Percentiles rank a stretch among this genome's conserved stretches.
Conservation (phyloP, 768 basidiomycete species). For the Lactarius evosmus region DNA sequence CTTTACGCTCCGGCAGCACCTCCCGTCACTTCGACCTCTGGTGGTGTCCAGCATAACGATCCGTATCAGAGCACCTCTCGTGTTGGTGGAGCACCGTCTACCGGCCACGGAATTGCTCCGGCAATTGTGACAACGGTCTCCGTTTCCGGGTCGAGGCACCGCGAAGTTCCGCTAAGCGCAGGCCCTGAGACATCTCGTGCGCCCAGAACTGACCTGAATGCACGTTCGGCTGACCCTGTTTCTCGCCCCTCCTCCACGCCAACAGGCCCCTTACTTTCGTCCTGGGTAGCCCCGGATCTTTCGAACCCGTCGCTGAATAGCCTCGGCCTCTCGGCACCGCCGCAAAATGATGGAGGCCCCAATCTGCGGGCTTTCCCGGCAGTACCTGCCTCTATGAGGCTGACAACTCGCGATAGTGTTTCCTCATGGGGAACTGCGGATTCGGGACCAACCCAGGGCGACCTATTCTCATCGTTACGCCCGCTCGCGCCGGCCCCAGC, state of each 20-base stretch:
- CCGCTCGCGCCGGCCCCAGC: slow-evolving; percentile 9
- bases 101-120: slow-evolving; percentile 7
- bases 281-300: slow-evolving; percentile 17
- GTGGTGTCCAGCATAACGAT: neutral
- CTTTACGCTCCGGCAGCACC: slow-evolving; percentile 7
- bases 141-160: slow-evolving; percentile 10
- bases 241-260: slow-evolving; percentile 23
- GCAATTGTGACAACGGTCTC: slow-evolving; percentile 5
- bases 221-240: neutral
- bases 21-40: slow-evolving; percentile 2
- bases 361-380: neutral
- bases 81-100: neutral
- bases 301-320: slow-evolving; percentile 22
- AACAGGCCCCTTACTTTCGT: slow-evolving; percentile 10
- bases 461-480: slow-evolving; percentile 17
- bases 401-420: slow-evolving; percentile 17
- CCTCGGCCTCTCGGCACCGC: slow-evolving; percentile 22
- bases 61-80: slow-evolving; percentile 12
- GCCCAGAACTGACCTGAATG: neutral
- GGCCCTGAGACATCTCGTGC: neutral
- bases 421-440: slow-evolving; percentile 22
- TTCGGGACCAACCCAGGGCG: neutral
- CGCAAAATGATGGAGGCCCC: neutral
- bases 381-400: neutral
- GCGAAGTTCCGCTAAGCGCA: neutral